Conservation (phyloP, 1,139 yeast species). For the Sugiyamaella sp. region DNA sequence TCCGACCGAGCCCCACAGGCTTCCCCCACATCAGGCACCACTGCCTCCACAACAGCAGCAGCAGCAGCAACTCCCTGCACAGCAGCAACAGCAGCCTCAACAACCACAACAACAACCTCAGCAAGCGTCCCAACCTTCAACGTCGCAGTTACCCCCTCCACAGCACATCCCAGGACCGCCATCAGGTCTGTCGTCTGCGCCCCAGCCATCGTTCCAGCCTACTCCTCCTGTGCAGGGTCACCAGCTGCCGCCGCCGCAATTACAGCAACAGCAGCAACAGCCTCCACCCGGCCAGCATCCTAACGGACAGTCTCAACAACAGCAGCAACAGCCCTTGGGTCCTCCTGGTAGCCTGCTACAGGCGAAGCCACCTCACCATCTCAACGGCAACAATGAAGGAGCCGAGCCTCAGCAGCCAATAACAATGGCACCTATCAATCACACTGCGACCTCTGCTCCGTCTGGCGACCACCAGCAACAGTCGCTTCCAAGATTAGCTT, state of each 20-base stretch:
- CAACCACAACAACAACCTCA: slow-evolving; percentile 18
- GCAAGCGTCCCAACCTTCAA: too few species aligned
- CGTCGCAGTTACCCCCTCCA: slow-evolving; percentile 20
- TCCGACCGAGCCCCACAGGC: slow-evolving; percentile 15
- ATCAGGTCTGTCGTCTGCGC: slow-evolving; percentile 18
- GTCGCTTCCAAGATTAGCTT: slow-evolving; percentile 12
- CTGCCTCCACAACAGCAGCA: slow-evolving; percentile 19
- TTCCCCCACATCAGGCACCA: slow-evolving; percentile 18
- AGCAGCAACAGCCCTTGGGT: slow-evolving; percentile 21
- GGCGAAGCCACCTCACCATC: slow-evolving; percentile 22
- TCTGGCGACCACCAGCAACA: slow-evolving; percentile 11
- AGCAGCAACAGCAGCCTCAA: slow-evolving; percentile 18
- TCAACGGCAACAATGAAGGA: slow-evolving; percentile 6
- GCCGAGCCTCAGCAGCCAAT: slow-evolving; percentile 3
- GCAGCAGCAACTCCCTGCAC: slow-evolving; percentile 20
- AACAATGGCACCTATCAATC: slow-evolving; percentile 13
- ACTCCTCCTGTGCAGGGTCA: slow-evolving; percentile 24
- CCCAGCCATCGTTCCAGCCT: slow-evolving; percentile 23
- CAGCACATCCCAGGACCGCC: slow-evolving; percentile 21
- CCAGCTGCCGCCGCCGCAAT: slow-evolving; percentile 24
- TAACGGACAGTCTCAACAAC: slow-evolving; percentile 19
- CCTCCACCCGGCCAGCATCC: slow-evolving; percentile 17
- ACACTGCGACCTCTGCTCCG: slow-evolving; percentile 7
- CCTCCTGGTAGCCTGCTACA: slow-evolving; percentile 18
- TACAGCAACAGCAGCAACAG: slow-evolving; percentile 19